Base-by-base conservation (phyloP, 306 rosid genomes). In the Aeschynomene evenia region DNA sequence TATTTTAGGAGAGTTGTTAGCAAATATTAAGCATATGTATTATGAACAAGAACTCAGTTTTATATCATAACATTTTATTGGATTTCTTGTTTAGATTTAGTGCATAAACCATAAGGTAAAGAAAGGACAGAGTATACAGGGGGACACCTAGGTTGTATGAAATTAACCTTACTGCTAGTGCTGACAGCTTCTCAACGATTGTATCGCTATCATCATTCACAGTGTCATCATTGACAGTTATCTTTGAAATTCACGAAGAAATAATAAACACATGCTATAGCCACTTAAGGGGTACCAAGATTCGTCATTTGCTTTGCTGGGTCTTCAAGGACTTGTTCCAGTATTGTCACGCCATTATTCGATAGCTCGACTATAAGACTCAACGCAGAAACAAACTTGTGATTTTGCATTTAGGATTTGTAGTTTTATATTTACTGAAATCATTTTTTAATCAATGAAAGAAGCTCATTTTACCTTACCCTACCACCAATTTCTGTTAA, bases 1-100 rank as follows among this genome's bases (percentile, higher is more conserved):
- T 3, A 69, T 73, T 80, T 70, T 90, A 74, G 83, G 82, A 67
- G 81, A 71, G 59, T 74, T 85, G 67, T 82, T 66, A 34, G 61
- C 29, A 34, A 77, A 77, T 55, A 76, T 82, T 10, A 76, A 75
- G 68, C 40, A 75, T 50, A 36, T 66, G 69, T 31, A 21, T 21
- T 70, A 56, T 29, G 72, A 76, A 2, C 55, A 59, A 10, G 86
- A 80, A 20, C 59, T 77, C 55, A 58, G 36, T 62, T 28, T 16
- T 16, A 52, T 64, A 15, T 64, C 51, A 1, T 71, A 68, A 52
- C 43, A 0, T 28, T 13, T 36, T 57, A 24, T 22, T 39, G 2
- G 50, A 56, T 9, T 60, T 60, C 4, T 39, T 20, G 40, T 36
- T 59, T 9, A 50, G 3, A 49, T 9, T n/a, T 52, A n/a, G 16